Evolutionary conservation across 179 eudicot species (phyloP).

Genomic region (Spergularia azorica): DNA sequence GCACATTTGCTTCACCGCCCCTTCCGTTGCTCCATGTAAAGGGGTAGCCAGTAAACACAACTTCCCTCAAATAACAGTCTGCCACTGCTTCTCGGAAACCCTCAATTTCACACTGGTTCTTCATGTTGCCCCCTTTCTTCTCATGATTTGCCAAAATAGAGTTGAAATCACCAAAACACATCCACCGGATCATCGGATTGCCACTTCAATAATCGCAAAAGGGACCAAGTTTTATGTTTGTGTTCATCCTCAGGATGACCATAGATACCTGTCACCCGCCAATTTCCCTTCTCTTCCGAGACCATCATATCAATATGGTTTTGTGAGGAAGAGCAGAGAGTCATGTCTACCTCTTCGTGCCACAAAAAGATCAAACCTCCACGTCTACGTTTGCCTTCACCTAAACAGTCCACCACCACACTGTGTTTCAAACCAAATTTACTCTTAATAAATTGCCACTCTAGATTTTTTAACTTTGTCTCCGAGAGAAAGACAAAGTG

Average conservation of each 20-base stretch:
- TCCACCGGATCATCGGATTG: too few relatives aligned
- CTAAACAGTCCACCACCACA: neutral
- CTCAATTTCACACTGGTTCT: too few relatives aligned
- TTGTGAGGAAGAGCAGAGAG: neutral
- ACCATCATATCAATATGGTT: constrained; percentile 2
- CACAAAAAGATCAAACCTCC: neutral
- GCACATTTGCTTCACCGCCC: neutral
- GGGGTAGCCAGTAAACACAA: too few relatives aligned
- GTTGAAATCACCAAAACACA: too few relatives aligned
- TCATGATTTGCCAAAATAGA: too few relatives aligned
- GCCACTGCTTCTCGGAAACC: too few relatives aligned
- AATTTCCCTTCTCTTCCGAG: neutral
- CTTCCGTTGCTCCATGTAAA: neutral
- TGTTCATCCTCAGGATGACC: neutral
- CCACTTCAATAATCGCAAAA: neutral
- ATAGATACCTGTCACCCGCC: neutral
- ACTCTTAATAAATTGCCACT: neutral
- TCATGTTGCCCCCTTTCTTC: too few relatives aligned
- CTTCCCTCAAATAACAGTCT: too few relatives aligned
- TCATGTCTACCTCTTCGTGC: neutral
- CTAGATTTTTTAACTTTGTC: neutral
- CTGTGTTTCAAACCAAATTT: neutral
- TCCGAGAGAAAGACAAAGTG: constrained; percentile 11
- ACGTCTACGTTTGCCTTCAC: neutral
- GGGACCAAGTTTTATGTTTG: neutral